phyloP scores from a whole-genome alignment of 2,329 filamentous ascomycete genomes.

The Colletotrichum incanum region DNA sequence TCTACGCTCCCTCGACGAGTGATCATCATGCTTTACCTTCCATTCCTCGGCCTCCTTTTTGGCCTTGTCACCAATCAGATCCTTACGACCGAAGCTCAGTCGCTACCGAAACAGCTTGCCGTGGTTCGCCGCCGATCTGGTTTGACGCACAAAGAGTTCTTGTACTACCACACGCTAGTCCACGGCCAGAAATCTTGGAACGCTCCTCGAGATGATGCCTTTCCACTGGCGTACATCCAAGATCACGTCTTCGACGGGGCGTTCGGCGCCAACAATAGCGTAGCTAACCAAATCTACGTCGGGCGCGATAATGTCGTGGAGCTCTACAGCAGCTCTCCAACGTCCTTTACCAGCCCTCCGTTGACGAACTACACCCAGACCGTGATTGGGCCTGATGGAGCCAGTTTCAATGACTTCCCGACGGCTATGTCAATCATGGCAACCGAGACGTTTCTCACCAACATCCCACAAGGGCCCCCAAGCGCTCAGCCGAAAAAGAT shows the following conservation, averaged over 20 bases:
- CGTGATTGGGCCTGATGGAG: conserved; percentile 9
- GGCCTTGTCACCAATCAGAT: background rate
- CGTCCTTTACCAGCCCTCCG: too few species aligned
- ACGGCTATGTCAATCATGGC: conserved; percentile 27
- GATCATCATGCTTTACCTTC: background rate
- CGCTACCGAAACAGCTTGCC: conserved; percentile 22
- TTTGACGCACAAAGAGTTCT: conserved; percentile 21
- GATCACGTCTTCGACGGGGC: conserved; percentile 31
- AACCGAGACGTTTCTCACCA: conserved; percentile 7
- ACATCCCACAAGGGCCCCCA: background rate
- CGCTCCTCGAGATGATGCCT: conserved; percentile 21
- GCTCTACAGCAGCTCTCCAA: conserved; percentile 2
- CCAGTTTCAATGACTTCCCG: conserved; percentile 27
- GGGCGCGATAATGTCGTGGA: conserved; percentile 22
- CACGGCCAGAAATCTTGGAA: conserved; percentile 22
- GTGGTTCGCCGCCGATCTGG: conserved; percentile 27
- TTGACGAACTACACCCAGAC: too few species aligned
- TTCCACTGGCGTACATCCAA: conserved; percentile 15
- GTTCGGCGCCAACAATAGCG: conserved; percentile 29
- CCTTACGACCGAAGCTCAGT: background rate
- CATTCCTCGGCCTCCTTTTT: background rate
- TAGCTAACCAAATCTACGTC: conserved; percentile 28
- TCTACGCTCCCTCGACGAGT: too few species aligned
- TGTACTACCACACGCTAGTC: conserved; percentile 24
- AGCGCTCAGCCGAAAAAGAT: background rate